Base-by-base conservation (phyloP, 2,329 filamentous ascomycete species). In the Teratosphaeriaceae sp. region DNA sequence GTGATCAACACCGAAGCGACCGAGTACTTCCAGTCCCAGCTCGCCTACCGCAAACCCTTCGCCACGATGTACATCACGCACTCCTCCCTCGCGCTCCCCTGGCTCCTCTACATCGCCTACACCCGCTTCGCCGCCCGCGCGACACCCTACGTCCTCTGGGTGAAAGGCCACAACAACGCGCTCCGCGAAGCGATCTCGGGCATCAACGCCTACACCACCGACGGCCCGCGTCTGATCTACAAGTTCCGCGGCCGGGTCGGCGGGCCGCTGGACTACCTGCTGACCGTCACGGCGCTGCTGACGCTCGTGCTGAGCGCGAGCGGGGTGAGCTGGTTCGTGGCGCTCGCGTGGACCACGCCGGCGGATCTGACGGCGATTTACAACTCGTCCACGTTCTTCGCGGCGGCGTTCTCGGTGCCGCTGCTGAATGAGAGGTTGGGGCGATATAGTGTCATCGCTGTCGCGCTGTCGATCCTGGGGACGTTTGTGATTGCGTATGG, bases 361-460 rank as follows among this genome's bases (percentile, higher is more conserved):
- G 56, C 55, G 13, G 59, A 62, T 48, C 44, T 61, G 23, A 61
- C 58, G 20, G 59, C 59, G 5, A 62, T 62, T 43, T 61, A 61
- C 55, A 62, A 62, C 40, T 58, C 53, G 45, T 51, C 55, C n/a
- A 61, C 57, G 1, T 61, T 62, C 49, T 62, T 62, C 40, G 59
- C 59, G 11, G 58, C 58, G 4, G 55, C 52, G 1, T 62, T 62
- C 47, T 53, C 48, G 30, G 53, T 61, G 1, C 59, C 59, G 2
- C 40, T 62, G 3, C 46, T 62, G 15, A 53, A 52, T 20, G 57
- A 62, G 38, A 53, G 47, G 27, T 47, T 62, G 2, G 53, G 57
- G 31, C 48, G 50, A 47, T 44, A 51, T 9, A 51, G 47, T 23
- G 53, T 61, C 29, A 21, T 50, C 9, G 58, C 59, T 31, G 57